Percentiles rank a stretch among this genome's conserved stretches.
Evolutionary conservation across 257 asterid genomes (phyloP).

Genomic region (Ocimum tenuiflorum): DNA sequence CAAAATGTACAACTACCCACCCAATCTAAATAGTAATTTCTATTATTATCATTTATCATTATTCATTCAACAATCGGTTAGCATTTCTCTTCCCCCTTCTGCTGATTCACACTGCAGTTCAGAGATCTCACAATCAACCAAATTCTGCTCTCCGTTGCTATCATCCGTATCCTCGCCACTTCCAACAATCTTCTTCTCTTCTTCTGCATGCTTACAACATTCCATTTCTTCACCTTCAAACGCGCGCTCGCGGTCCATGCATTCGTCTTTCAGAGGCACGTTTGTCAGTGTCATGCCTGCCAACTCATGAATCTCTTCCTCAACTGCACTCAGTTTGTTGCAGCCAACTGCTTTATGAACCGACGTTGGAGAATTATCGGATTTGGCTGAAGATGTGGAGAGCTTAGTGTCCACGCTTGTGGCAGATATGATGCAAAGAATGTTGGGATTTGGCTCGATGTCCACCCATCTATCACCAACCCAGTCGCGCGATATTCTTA

Average conservation of each 20-base stretch:
- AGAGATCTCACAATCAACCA: conserved; percentile 39
- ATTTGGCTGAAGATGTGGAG: conserved; percentile 39
- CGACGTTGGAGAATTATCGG: conserved; percentile 37
- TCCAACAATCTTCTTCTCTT: conserved; percentile 23
- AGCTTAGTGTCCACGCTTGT: conserved; percentile 46
- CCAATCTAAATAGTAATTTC: too few relatives aligned
- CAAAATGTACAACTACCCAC: conserved; percentile 30
- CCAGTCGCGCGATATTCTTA: conserved; percentile 88
- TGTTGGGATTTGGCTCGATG: conserved; percentile 52
- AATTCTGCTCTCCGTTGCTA: conserved; percentile 30
- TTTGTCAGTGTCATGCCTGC: conserved; percentile 42
- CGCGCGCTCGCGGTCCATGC: conserved; percentile 27
- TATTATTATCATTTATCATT: background rate
- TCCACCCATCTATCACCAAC: conserved; percentile 74
- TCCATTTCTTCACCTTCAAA: conserved; percentile 32
- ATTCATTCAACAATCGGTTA: conserved; percentile 22
- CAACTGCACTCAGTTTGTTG: conserved; percentile 36
- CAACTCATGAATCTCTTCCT: conserved; percentile 37
- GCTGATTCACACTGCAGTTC: conserved; percentile 40
- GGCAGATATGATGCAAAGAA: conserved; percentile 46
- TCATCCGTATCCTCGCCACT: too few relatives aligned
- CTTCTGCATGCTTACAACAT: conserved; percentile 14
- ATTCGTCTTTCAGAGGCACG: conserved; percentile 41
- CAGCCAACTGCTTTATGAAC: conserved; percentile 28
- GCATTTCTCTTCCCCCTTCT: conserved; percentile 29